Conservation (phyloP, 306 rosid species). For the Psophocarpus tetragonolobus region DNA sequence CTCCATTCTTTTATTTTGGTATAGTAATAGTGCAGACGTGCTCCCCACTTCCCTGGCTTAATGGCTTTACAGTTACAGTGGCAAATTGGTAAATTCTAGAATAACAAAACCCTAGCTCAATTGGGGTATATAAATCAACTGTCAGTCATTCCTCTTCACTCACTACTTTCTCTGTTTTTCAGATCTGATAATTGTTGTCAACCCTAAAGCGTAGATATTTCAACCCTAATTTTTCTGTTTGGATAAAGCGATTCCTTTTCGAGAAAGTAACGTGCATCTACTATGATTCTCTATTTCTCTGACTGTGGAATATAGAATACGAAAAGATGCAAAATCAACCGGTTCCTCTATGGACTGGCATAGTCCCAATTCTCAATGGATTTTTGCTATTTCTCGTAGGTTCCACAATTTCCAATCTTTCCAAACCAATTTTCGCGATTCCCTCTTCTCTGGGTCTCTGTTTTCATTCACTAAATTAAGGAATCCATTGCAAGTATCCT, state of each 20-base stretch:
- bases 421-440: neutral
- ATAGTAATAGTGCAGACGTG: neutral
- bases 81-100: neutral
- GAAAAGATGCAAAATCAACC: constrained; percentile 55
- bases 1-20: neutral
- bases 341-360: constrained; percentile 66
- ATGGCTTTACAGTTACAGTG: neutral
- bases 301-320: constrained; percentile 39
- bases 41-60: neutral
- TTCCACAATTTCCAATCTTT: constrained; percentile 34
- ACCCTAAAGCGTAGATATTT: too few relatives aligned
- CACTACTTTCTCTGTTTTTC: neutral
- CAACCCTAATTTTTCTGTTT: neutral
- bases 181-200: neutral
- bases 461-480: neutral
- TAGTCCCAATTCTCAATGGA: constrained; percentile 38
- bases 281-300: constrained; percentile 48
- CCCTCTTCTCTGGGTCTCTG: neutral
- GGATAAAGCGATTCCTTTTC: neutral
- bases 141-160: neutral
- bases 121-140: constrained; percentile 14
- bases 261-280: constrained; percentile 22
- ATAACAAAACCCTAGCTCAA: constrained; percentile 34
- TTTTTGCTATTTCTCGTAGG: constrained; percentile 70
- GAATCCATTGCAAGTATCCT: neutral